These are phyloP conservation scores for Cucurbita argyrosperma DNA, from an alignment of 306 rosid genomes.

Conservation along the genomic window DNA sequence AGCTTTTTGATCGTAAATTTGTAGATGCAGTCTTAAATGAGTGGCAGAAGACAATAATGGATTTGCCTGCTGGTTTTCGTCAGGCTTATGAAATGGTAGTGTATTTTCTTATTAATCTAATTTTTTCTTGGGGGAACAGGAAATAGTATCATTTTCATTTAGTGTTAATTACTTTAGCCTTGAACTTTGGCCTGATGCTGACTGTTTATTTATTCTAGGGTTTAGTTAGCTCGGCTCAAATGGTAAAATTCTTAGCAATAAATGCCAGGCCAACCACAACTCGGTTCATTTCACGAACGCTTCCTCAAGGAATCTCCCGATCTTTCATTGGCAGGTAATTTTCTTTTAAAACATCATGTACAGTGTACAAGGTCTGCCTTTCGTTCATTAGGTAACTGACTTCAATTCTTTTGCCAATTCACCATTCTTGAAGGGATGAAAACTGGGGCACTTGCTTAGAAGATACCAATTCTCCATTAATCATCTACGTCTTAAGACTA, in stretches of 20 bases:
- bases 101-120: background rate
- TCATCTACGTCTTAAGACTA: background rate
- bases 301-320: constrained; percentile 79
- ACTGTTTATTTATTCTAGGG: constrained; percentile 45
- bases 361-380: background rate
- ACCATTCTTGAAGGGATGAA: background rate
- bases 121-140: constrained; percentile 11
- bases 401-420: background rate
- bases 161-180: background rate
- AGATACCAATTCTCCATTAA: background rate
- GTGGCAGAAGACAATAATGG: constrained; percentile 93
- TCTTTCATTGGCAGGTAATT: constrained; percentile 91
- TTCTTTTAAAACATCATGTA: background rate
- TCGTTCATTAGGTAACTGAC: background rate
- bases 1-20: constrained; percentile 92
- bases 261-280: constrained; percentile 85
- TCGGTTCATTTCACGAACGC: constrained; percentile 57
- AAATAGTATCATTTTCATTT: background rate
- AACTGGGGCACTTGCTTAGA: background rate
- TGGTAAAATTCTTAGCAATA: constrained; percentile 71
- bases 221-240: constrained; percentile 93
- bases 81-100: constrained; percentile 94
- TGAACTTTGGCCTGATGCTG: constrained; percentile 15
- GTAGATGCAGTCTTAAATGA: constrained; percentile 85
- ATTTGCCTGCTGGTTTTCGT: constrained; percentile 95